These are phyloP conservation scores for Naganishia onofrii DNA, from an alignment of 768 basidiomycete genomes.

Conservation along the genomic window DNA sequence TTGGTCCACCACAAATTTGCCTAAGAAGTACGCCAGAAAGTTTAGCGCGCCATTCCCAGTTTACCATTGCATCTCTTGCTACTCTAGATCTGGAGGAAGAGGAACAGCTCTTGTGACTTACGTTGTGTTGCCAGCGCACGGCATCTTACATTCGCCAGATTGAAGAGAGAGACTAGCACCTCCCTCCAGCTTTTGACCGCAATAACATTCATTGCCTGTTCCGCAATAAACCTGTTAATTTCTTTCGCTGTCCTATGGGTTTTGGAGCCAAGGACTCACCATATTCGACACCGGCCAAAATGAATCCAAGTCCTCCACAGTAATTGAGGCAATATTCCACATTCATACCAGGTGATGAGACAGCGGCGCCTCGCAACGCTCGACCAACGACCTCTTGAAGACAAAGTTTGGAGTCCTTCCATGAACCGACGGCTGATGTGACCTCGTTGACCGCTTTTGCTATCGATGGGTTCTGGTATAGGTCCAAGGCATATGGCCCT, in stretches of 20 bases:
- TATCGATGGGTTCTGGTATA: conserved; percentile 31
- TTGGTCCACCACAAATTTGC: conserved; percentile 64
- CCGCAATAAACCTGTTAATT: background rate
- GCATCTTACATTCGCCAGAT: conserved; percentile 39
- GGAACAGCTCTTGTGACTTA: background rate
- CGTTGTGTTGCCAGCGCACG: conserved; percentile 37
- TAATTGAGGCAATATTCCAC: conserved; percentile 59
- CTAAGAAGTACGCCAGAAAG: background rate
- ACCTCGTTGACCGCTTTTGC: conserved; percentile 35
- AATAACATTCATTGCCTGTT: conserved; percentile 40
- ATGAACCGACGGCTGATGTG: conserved; percentile 25
- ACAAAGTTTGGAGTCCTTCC: conserved; percentile 28
- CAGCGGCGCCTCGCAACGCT: conserved; percentile 38
- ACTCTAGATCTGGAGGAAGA: background rate
- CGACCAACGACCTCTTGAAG: conserved; percentile 35
- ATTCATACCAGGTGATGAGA: conserved; percentile 42
- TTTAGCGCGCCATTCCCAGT: too few species aligned
- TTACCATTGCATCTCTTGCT: too few species aligned
- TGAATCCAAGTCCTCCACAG: conserved; percentile 60
- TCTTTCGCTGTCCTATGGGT: conserved; percentile 54
- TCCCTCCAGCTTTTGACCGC: conserved; percentile 39
- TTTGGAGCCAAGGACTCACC: conserved; percentile 55
- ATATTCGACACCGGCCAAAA: conserved; percentile 40
- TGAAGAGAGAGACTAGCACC: conserved; percentile 34
- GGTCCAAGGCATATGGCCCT: conserved; percentile 31